phyloP scores from a whole-genome alignment of 1,284 basidiomycete genomes.

The Puccinia novopanici region DNA sequence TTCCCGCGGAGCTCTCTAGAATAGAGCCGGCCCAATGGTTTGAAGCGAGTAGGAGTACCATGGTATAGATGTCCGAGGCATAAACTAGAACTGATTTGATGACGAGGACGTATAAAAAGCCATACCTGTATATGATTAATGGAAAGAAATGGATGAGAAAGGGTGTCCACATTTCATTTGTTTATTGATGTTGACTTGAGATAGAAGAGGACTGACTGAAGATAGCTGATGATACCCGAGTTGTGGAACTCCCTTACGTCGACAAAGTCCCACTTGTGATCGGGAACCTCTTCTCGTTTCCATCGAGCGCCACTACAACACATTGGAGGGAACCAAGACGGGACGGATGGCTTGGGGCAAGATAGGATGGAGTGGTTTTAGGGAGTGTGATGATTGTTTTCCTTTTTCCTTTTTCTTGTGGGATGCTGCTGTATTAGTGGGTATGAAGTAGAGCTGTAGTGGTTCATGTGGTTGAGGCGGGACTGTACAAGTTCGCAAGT shows the following conservation, averaged over 20 bases:
- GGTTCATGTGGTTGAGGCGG: too few species aligned
- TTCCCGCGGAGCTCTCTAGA: slow-evolving; percentile 70
- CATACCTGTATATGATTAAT: slow-evolving; percentile 67
- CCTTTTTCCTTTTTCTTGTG: too few species aligned
- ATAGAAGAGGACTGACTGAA: slow-evolving; percentile 38
- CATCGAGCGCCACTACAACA: slow-evolving; percentile 47
- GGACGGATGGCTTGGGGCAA: neutral
- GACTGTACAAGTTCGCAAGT: too few species aligned
- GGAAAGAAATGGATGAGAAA: neutral
- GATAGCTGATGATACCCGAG: slow-evolving; percentile 38
- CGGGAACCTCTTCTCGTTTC: slow-evolving; percentile 50
- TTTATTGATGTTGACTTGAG: neutral
- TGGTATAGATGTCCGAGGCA: slow-evolving; percentile 95
- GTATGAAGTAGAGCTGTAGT: too few species aligned
- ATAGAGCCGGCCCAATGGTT: slow-evolving; percentile 86
- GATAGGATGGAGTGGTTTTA: neutral
- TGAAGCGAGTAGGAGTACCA: slow-evolving; percentile 92
- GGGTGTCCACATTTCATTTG: too few species aligned
- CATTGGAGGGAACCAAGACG: neutral
- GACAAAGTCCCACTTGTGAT: slow-evolving; percentile 51
- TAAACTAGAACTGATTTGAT: slow-evolving; percentile 95
- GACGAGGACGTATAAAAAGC: slow-evolving; percentile 85
- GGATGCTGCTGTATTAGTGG: too few species aligned
- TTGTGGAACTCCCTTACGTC: slow-evolving; percentile 49
- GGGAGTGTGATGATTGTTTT: neutral